A percentile compares a stretch with the other conserved stretches of the same genome.
Evolutionary conservation across 192 early-diverging fungal species (phyloP).

Genomic region (Coemansia sp.): DNA sequence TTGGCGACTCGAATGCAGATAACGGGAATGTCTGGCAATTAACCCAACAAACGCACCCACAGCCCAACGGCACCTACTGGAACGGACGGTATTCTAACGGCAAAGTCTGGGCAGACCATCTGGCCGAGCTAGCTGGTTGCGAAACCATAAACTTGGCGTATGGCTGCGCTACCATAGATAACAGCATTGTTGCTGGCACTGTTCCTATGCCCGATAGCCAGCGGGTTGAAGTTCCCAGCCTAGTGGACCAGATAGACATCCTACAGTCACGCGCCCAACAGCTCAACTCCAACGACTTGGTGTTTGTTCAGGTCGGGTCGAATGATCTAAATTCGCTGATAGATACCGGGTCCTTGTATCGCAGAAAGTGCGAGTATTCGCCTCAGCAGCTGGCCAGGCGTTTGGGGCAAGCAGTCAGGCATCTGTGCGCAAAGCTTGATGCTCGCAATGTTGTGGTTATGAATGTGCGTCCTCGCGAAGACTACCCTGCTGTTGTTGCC

Average conservation of each 20-base stretch:
- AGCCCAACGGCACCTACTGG: slow-evolving; percentile 28
- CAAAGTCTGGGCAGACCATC: slow-evolving; percentile 38
- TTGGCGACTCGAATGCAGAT: slow-evolving; percentile 50
- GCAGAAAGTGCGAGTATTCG: slow-evolving; percentile 21
- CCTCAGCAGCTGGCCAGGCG: slow-evolving; percentile 19
- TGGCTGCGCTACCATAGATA: slow-evolving; percentile 49
- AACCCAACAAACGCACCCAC: slow-evolving; percentile 24
- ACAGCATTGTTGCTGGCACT: slow-evolving; percentile 29
- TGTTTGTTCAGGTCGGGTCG: slow-evolving; percentile 44
- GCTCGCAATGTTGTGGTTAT: slow-evolving; percentile 33
- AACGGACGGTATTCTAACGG: slow-evolving; percentile 44
- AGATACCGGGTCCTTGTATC: slow-evolving; percentile 13
- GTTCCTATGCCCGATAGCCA: slow-evolving; percentile 30
- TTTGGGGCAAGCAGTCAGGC: slow-evolving; percentile 12
- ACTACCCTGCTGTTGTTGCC: slow-evolving; percentile 38
- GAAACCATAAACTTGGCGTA: slow-evolving; percentile 28
- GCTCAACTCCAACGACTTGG: slow-evolving; percentile 25
- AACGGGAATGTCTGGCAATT: slow-evolving; percentile 44
- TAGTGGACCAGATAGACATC: slow-evolving; percentile 20
- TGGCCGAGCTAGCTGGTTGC: slow-evolving; percentile 9
- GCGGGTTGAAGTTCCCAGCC: slow-evolving; percentile 30
- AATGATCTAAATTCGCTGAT: slow-evolving; percentile 50
- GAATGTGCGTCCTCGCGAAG: slow-evolving; percentile 46
- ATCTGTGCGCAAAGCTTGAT: slow-evolving; percentile 13
- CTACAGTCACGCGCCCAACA: slow-evolving; percentile 8